Evolutionary conservation across 1,139 yeast genomes (phyloP).

Genomic region (Debaryomyces sp.): DNA sequence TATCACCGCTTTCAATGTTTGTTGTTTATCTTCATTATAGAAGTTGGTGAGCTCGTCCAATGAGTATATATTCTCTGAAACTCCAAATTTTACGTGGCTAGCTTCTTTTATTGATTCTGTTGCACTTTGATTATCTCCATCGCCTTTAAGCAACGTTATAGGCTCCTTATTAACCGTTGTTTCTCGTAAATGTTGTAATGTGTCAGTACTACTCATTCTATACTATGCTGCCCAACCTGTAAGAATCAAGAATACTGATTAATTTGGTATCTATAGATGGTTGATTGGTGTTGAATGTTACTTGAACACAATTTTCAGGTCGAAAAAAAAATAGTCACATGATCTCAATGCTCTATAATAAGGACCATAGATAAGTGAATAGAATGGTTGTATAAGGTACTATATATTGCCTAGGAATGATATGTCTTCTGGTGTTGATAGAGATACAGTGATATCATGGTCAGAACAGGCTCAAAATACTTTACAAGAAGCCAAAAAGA

Average conservation of each 20-base stretch:
- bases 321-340: neutral
- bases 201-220: slow-evolving; percentile 14
- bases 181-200: slow-evolving; percentile 20
- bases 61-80: slow-evolving; percentile 21
- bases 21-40: slow-evolving; percentile 50
- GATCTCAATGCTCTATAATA: neutral
- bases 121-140: slow-evolving; percentile 17
- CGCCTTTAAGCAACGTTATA: slow-evolving; percentile 26
- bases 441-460: slow-evolving; percentile 21
- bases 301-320: slow-evolving; percentile 1
- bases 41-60: slow-evolving; percentile 59
- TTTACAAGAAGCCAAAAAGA: slow-evolving; percentile 31
- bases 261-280: neutral
- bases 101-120: slow-evolving; percentile 40
- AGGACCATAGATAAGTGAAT: slow-evolving; percentile 6
- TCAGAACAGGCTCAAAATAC: slow-evolving; percentile 32
- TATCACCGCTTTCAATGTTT: slow-evolving; percentile 63
- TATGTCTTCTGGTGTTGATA: slow-evolving; percentile 10
- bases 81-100: slow-evolving; percentile 35
- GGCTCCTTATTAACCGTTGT: slow-evolving; percentile 28
- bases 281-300: neutral
- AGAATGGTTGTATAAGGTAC: neutral
- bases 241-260: neutral
- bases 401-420: slow-evolving; percentile 6
- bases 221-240: neutral